phyloP scores from a whole-genome alignment of 225 moss, liverwort and hornwort genomes.

The Neckera pumila region DNA sequence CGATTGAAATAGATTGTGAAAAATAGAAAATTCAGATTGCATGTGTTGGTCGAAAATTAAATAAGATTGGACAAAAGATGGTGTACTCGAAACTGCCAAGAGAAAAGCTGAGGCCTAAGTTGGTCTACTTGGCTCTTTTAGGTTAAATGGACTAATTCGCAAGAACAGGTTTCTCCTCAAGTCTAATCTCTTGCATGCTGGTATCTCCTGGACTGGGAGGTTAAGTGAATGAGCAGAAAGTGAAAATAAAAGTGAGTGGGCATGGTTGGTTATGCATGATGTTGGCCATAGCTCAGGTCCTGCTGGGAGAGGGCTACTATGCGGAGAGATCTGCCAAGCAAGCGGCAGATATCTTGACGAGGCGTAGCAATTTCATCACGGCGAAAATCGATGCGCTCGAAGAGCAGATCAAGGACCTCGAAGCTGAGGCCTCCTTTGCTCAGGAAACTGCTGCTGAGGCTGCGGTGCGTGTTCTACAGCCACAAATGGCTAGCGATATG shows the following conservation, averaged over 20 bases:
- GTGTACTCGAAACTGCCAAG: background rate
- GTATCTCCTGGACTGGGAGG: background rate
- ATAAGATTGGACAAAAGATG: background rate
- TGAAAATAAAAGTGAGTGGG: slow-evolving; percentile 17
- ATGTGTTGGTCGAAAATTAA: background rate
- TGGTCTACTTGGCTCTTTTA: background rate
- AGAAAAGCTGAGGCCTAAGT: background rate
- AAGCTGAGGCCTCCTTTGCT: slow-evolving; percentile 73
- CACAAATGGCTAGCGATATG: background rate
- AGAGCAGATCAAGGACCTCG: slow-evolving; percentile 69
- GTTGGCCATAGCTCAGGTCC: slow-evolving; percentile 90
- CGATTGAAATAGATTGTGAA: background rate
- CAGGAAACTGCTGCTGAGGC: slow-evolving; percentile 80
- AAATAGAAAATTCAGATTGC: background rate
- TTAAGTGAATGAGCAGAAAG: background rate
- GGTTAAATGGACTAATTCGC: background rate
- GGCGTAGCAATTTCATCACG: slow-evolving; percentile 49
- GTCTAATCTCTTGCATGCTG: background rate
- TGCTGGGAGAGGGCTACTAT: slow-evolving; percentile 89
- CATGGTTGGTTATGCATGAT: slow-evolving; percentile 28
- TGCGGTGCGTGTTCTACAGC: slow-evolving; percentile 38
- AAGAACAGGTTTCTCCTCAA: background rate
- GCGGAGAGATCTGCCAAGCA: slow-evolving; percentile 91
- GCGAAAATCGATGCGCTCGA: slow-evolving; percentile 38
- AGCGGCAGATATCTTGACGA: slow-evolving; percentile 66